A percentile compares a stretch with the other conserved stretches of the same genome.
Conservation (phyloP, 1,284 basidiomycete species). For the Cystobasidiaceae sp. region DNA sequence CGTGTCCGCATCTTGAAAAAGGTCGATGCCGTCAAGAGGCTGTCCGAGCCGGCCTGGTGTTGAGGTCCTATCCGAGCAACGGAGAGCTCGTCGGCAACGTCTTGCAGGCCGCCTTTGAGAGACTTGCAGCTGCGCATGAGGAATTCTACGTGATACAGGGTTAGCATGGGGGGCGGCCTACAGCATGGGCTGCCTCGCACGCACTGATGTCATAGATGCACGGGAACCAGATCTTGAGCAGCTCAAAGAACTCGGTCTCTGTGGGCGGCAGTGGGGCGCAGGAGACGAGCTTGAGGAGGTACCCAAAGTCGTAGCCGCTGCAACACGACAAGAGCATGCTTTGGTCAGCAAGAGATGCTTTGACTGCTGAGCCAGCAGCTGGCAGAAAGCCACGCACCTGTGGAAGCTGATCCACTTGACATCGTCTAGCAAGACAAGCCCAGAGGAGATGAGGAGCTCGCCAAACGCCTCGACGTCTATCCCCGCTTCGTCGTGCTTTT, state of each 20-base stretch:
- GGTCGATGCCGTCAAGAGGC: conserved; percentile 81
- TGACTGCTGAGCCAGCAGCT: too few species aligned
- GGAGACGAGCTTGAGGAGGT: conserved; percentile 92
- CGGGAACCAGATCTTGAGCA: conserved; percentile 89
- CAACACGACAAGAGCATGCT: neutral
- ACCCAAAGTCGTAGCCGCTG: conserved; percentile 99
- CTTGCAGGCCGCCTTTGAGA: conserved; percentile 88
- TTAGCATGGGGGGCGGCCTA: too few species aligned
- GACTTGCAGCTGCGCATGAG: conserved; percentile 84
- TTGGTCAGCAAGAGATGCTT: too few species aligned
- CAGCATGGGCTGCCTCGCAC: conserved; percentile 15
- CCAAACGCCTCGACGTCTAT: conserved; percentile 94
- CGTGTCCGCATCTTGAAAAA: conserved; percentile 93
- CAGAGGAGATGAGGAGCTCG: conserved; percentile 92
- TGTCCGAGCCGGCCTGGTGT: conserved; percentile 95
- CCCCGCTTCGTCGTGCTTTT: conserved; percentile 83
- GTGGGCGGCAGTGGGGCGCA: conserved; percentile 77
- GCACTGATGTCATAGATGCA: conserved; percentile 86
- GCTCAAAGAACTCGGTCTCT: conserved; percentile 86
- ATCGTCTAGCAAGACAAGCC: conserved; percentile 81
- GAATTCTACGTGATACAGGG: conserved; percentile 53
- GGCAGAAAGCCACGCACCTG: conserved; percentile 60
- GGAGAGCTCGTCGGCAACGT: conserved; percentile 89
- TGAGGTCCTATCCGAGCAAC: conserved; percentile 84
- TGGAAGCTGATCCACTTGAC: conserved; percentile 98